These are phyloP conservation scores for Yamadazyma takamatsuzukensis DNA, from an alignment of 805 yeast species.

Conservation along the genomic window DNA sequence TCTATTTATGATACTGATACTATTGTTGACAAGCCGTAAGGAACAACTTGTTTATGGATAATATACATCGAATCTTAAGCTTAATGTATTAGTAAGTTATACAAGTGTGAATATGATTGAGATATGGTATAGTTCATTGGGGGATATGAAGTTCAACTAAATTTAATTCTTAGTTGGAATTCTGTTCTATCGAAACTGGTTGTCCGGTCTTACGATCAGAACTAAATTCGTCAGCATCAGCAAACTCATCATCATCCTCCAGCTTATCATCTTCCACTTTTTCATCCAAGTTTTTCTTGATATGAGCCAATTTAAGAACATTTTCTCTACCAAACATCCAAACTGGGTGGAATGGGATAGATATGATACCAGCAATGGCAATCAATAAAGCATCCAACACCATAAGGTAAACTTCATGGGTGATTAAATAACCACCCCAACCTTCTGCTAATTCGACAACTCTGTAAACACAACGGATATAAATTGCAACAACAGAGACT, in stretches of 20 bases:
- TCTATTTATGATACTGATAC: too few relatives aligned
- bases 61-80: too few relatives aligned
- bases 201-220: too few relatives aligned
- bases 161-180: too few relatives aligned
- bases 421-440: constrained; percentile 32
- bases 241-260: neutral
- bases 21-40: too few relatives aligned
- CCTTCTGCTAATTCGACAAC: constrained; percentile 40
- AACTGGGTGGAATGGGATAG: constrained; percentile 38
- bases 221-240: too few relatives aligned
- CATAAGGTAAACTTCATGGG: constrained; percentile 35
- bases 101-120: too few relatives aligned
- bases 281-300: constrained; percentile 21
- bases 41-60: too few relatives aligned
- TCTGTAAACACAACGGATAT: constrained; percentile 36
- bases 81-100: too few relatives aligned
- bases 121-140: too few relatives aligned
- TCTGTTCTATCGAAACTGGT: too few relatives aligned
- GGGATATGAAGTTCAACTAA: too few relatives aligned
- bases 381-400: constrained; percentile 38
- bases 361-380: constrained; percentile 31
- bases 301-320: constrained; percentile 22
- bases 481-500: constrained; percentile 27
- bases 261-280: constrained; percentile 1
- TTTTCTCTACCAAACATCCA: constrained; percentile 30